Percentiles rank a stretch among this genome's conserved stretches.
These are phyloP conservation scores for Geotrichum siamense DNA, from an alignment of 1,139 yeast species.

Conservation along the genomic window DNA sequence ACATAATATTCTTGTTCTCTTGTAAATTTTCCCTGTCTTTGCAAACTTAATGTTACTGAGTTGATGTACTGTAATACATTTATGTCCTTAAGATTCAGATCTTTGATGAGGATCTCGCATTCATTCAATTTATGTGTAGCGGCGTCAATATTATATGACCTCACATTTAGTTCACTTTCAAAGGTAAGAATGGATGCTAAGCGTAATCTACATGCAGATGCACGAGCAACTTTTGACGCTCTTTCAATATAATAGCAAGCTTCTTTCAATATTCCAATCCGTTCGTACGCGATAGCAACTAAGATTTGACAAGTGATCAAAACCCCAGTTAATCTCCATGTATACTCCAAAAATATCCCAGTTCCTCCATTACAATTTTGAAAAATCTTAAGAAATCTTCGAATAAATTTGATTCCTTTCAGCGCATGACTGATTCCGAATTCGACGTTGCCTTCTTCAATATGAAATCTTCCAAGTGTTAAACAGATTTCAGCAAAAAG, in stretches of 20 bases:
- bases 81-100: constrained; percentile 21
- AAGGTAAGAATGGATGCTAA: constrained; percentile 22
- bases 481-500: constrained; percentile 19
- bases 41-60: constrained; percentile 25
- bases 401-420: constrained; percentile 20
- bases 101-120: constrained; percentile 24
- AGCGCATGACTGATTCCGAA: constrained; percentile 21
- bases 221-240: constrained; percentile 23
- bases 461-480: constrained; percentile 18
- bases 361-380: constrained; percentile 10
- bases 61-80: constrained; percentile 23
- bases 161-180: constrained; percentile 23
- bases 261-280: constrained; percentile 24
- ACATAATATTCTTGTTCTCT: constrained; percentile 26
- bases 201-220: constrained; percentile 20
- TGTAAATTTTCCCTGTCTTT: constrained; percentile 22
- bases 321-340: constrained; percentile 20
- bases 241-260: constrained; percentile 25
- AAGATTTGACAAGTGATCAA: constrained; percentile 22
- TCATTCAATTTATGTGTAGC: constrained; percentile 22
- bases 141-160: constrained; percentile 22
- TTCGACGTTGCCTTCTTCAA: constrained; percentile 20
- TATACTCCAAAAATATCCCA: constrained; percentile 6
- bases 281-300: constrained; percentile 24
- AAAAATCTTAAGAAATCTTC: constrained; percentile 21